Evolutionary conservation across 2,329 filamentous ascomycete species (phyloP), one percentile per base, ranked within the genome.

Genomic region (Didymella keratinophila): DNA sequence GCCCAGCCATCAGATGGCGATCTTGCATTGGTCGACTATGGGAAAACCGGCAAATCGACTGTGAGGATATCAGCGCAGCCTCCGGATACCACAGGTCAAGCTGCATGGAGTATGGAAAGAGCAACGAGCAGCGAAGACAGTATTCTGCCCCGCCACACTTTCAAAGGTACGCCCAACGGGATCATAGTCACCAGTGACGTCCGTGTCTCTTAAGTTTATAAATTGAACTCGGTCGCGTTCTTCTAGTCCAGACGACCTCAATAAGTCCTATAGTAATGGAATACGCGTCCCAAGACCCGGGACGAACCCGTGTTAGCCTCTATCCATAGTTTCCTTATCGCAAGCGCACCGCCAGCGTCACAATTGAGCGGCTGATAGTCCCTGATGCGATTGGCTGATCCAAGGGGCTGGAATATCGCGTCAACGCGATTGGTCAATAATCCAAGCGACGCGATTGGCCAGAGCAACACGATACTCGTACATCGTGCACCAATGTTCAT

Each of bases 341-440:
- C 12, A 14, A 32, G 12, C 30, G 30, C 10, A 32, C 12, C 30
- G 30, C 8, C 30, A 14, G 30, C 30, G 30, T 32, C 6, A 12
- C 11, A 32, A 14, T 14, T 14, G 30, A 32, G 30, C 12, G 12
- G 14, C 12, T 14, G 30, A 14, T 14, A 5, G 30, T 32, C 11
- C 30, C 30, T 14, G 30, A 42, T 11, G 39, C 39, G 37, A 41
- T 41, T 41, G 39, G 52, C 10, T 42, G 11, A 21, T 11, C 4
- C n/a, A 34, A 16, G 30, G 10, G 30, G 30, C 12, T 34, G 5
- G 6, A 3, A 4, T 30, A 18, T 32, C 20, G 27, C 23, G 5
- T 18, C 14, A 25, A 56, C 10, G 47, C 54, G 54, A 57, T 57
- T 57, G 54, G 54, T n/a, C 20, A 36, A 6, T 8, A 14, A 3